Conservation (phyloP, 1,139 yeast genomes). For the Candida freyschussii region DNA sequence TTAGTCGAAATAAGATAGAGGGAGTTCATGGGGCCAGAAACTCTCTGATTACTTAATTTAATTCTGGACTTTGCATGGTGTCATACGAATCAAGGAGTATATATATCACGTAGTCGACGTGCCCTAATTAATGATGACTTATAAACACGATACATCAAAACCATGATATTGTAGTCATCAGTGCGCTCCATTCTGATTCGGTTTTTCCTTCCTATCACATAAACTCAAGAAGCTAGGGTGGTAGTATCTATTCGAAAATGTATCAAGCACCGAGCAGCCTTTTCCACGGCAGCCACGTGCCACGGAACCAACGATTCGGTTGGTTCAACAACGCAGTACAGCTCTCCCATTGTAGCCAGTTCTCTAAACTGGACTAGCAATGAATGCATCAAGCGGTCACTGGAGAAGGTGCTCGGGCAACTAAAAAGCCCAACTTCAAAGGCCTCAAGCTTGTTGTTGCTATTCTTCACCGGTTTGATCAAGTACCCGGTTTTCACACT, state of each 20-base stretch:
- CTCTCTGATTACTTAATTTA: too few species aligned
- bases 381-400: conserved; percentile 51
- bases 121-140: too few species aligned
- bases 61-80: too few species aligned
- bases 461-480: conserved; percentile 36
- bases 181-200: too few species aligned
- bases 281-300: conserved; percentile 76
- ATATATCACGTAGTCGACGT: too few species aligned
- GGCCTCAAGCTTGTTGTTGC: conserved; percentile 23
- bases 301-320: conserved; percentile 58
- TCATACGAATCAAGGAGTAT: too few species aligned
- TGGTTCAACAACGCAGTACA: conserved; percentile 37
- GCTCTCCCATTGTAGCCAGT: conserved; percentile 44
- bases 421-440: conserved; percentile 64
- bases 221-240: background rate
- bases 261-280: conserved; percentile 45
- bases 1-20: too few species aligned
- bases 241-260: conserved; percentile 30
- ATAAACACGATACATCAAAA: too few species aligned
- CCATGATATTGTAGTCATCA: too few species aligned
- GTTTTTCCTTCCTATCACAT: background rate
- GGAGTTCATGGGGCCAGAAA: too few species aligned
- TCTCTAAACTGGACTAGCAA: conserved; percentile 65
- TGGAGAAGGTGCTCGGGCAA: conserved; percentile 60
- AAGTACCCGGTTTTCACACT: conserved; percentile 72